Percentiles rank a stretch among this genome's conserved stretches.
Evolutionary conservation across 129 eudicot species (phyloP).

Genomic region (Lactuca saligna): DNA sequence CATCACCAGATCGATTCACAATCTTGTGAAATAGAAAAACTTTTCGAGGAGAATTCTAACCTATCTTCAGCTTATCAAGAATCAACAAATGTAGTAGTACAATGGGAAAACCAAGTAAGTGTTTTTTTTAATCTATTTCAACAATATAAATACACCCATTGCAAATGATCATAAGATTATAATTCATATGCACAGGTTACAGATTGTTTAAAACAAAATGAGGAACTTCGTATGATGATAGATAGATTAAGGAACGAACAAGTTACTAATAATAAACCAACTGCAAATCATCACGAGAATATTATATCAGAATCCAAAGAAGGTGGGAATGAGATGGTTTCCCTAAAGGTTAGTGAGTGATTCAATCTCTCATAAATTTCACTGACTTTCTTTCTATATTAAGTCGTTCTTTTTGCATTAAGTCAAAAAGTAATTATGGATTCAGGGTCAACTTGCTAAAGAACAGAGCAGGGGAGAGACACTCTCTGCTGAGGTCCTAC

Average conservation of each 20-base stretch:
- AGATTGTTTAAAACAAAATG: constrained; percentile 75
- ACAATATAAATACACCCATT: background rate
- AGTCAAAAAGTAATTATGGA: background rate
- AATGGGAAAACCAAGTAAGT: constrained; percentile 88
- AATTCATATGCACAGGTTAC: constrained; percentile 57
- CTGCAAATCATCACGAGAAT: constrained; percentile 26
- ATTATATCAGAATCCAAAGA: constrained; percentile 27
- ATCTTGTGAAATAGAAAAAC: constrained; percentile 93
- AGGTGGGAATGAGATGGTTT: constrained; percentile 50
- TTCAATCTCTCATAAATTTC: background rate
- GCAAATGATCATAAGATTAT: background rate
- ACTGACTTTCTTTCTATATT: background rate
- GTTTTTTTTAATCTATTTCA: too few relatives aligned
- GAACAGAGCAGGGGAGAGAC: constrained; percentile 93
- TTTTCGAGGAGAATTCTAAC: constrained; percentile 88
- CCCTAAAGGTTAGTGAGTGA: constrained; percentile 63
- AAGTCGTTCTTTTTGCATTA: background rate
- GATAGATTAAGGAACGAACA: constrained; percentile 60
- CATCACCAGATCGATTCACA: constrained; percentile 82
- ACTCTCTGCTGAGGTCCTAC: constrained; percentile 81
- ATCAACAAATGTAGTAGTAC: constrained; percentile 56
- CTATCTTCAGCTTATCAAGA: constrained; percentile 81
- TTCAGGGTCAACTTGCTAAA: constrained; percentile 69
- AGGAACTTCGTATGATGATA: constrained; percentile 76
- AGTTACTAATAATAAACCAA: constrained; percentile 16